phyloP scores from a whole-genome alignment of 2,329 filamentous ascomycete genomes.

The Ceratocystis variospora region DNA sequence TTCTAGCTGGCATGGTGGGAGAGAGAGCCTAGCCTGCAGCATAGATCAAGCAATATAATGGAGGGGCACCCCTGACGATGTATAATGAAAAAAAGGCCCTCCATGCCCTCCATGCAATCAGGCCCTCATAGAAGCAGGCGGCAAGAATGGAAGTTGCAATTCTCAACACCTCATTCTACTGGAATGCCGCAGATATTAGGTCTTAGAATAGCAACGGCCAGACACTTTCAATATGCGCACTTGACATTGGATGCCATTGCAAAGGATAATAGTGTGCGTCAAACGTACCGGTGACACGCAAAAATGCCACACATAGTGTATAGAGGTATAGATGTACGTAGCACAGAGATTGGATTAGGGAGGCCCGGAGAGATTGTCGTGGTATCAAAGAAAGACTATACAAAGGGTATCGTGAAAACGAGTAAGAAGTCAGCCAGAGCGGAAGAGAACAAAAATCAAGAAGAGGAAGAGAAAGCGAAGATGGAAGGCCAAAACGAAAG shows the following conservation, averaged over 20 bases:
- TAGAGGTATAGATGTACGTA: background rate
- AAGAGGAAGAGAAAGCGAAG: background rate
- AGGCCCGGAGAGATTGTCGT: background rate
- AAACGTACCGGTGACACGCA: slow-evolving; percentile 72
- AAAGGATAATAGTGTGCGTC: slow-evolving; percentile 5
- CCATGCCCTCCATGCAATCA: background rate
- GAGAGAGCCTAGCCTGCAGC: too few species aligned
- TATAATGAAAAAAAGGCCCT: background rate
- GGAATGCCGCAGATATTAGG: background rate
- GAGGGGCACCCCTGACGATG: background rate
- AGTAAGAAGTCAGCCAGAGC: background rate
- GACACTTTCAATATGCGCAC: background rate
- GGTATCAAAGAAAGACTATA: background rate
- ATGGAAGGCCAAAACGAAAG: background rate
- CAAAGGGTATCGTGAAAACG: background rate
- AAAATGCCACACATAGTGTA: slow-evolving; percentile 88
- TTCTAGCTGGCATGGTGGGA: background rate
- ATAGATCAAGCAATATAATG: background rate
- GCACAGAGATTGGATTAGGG: background rate
- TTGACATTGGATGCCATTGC: background rate
- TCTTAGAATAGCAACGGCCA: background rate
- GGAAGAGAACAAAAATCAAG: background rate
- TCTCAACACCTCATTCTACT: background rate
- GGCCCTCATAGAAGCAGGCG: background rate
- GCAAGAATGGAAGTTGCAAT: background rate